Evolutionary conservation across 345 rosid genomes (phyloP), one percentile per base, ranked within the genome.

Genomic region (Salix purpurea): DNA sequence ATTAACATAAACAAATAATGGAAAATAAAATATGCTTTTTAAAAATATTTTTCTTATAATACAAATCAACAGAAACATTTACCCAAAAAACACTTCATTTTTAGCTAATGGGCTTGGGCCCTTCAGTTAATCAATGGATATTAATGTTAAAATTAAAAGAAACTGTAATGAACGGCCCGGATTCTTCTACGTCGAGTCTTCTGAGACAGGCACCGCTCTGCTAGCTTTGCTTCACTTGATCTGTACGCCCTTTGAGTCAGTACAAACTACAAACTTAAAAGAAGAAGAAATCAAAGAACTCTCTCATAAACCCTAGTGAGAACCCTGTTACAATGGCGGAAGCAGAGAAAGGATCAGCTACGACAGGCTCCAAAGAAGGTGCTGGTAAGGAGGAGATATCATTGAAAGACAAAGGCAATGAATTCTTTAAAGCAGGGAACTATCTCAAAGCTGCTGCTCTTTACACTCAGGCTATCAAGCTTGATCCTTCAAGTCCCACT

Each of bases 391-490:
- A 76, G 18, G 88, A 84, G 81, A 78, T 77, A 40, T 92, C 97
- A 48, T 84, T 93, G 72, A 96, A 93, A 73, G 97, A 93, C 32
- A 90, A 94, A 83, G 98, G 99, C 16, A 93, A 96, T 66, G 99
- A 91, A 69, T 90, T 92, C 86, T 96, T 93, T 86, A 93, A 96
- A 86, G 92, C 95, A 15, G 98, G 98, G 61, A 96, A 92, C 87
- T 93, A 83, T 74, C 96, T 93, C 64, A 96, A 96, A 91, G 99
- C 99, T 52, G 99, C 99, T 60, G 98, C 98, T 83, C 86, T 96
- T 58, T 96, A 96, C 80, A 96, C 99, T 84, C 97, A 92, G 83
- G 98, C 97, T 44, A 96, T 96, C 76, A 96, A 96, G 79, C 96
- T 90, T 67, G 98, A 93, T 79, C 96, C 98, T 80, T 87, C 92